These are phyloP conservation scores for Dorcoceras hygrometricum DNA, from an alignment of 257 asterid species.

Conservation along the genomic window DNA sequence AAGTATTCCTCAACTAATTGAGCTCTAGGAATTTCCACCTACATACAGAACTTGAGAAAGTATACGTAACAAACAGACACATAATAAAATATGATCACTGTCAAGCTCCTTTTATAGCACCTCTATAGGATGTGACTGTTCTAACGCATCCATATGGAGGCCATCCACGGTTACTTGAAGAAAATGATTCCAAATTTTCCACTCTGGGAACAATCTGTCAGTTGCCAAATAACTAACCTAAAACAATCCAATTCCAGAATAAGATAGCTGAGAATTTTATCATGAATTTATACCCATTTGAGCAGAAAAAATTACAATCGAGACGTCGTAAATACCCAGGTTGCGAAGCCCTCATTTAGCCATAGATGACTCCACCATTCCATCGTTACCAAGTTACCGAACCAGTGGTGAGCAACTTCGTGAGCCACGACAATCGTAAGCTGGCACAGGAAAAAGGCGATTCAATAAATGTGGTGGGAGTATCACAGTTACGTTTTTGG, in stretches of 20 bases:
- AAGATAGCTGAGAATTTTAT: constrained; percentile 4
- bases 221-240: constrained; percentile 43
- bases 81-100: not conserved
- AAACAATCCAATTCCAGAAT: constrained; percentile 9
- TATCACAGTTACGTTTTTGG: not conserved
- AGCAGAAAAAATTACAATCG: not conserved
- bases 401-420: constrained; percentile 54
- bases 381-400: constrained; percentile 51
- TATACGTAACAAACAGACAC: constrained; percentile 1
- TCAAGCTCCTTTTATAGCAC: constrained; percentile 10
- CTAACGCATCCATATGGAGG: constrained; percentile 38
- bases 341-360: constrained; percentile 52
- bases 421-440: constrained; percentile 42
- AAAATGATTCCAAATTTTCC: constrained; percentile 47
- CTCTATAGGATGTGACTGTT: constrained; percentile 50
- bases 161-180: constrained; percentile 32
- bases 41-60: constrained; percentile 1
- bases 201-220: constrained; percentile 39
- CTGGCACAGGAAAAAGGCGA: constrained; percentile 18
- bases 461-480: not conserved
- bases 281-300: not conserved
- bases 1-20: constrained; percentile 38
- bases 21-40: constrained; percentile 41
- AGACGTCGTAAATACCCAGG: constrained; percentile 32
- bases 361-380: constrained; percentile 56